Conservation (phyloP, 306 rosid species). For the Glycine soja region DNA sequence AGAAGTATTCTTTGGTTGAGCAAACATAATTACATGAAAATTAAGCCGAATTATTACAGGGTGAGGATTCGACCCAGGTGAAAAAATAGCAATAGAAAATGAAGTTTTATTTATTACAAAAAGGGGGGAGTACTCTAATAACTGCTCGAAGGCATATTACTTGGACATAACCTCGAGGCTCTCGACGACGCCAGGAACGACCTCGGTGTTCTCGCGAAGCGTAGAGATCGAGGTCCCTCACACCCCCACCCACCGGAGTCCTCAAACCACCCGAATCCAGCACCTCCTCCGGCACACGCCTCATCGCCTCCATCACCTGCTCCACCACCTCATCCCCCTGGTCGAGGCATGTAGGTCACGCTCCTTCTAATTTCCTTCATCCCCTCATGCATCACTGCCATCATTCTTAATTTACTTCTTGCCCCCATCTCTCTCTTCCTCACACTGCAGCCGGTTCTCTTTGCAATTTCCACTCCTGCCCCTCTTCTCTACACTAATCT, state of each 20-base stretch:
- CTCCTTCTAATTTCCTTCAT: slow-evolving; percentile 49
- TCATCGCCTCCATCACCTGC: slow-evolving; percentile 55
- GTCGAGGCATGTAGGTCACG: slow-evolving; percentile 68
- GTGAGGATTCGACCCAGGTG: background rate
- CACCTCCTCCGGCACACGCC: slow-evolving; percentile 49
- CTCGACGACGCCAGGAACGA: slow-evolving; percentile 52
- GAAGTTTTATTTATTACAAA: background rate
- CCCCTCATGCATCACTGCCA: background rate
- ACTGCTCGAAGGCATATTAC: slow-evolving; percentile 49
- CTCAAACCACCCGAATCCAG: slow-evolving; percentile 48
- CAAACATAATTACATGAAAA: no score
- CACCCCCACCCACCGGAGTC: slow-evolving; percentile 53
- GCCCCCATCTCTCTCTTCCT: background rate
- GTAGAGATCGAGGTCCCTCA: slow-evolving; percentile 46
- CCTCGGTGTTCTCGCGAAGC: slow-evolving; percentile 51
- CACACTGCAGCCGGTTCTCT: no score
- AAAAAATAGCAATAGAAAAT: background rate
- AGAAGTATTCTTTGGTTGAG: no score
- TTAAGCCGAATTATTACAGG: background rate
- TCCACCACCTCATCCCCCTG: slow-evolving; percentile 51
- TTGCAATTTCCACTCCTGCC: no score
- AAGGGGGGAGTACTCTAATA: background rate
- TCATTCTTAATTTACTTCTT: background rate
- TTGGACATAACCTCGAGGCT: slow-evolving; percentile 52
- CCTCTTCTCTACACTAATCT: no score